Evolutionary conservation across 75 land plant species (phyloP), one percentile per base, ranked within the genome.

Genomic region (Sequoiadendron giganteum): DNA sequence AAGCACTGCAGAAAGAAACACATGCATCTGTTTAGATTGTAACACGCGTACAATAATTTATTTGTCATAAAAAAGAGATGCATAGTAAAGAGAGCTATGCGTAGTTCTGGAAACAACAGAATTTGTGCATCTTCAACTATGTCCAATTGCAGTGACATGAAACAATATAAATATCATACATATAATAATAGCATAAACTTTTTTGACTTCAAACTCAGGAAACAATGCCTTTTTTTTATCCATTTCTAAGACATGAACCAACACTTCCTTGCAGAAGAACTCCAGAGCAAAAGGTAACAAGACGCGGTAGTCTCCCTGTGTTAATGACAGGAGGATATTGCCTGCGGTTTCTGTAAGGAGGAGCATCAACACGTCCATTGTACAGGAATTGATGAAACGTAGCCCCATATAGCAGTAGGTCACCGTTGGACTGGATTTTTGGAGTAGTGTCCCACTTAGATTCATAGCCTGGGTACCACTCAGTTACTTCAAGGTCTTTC

Each of bases 371-470:
- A 89, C 86, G 55, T 52, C 55, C 55, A 52, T 13, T 52, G 55
- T 13, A 52, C 55, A 13, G 14, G 16, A 52, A 52, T 47, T 93
- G 92, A 28, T 93, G 93, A 65, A 93, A 88, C 9, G 93, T 93
- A 4, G 89, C 83, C 0, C 90, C 90, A 48, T 89, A 85, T 56
- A 89, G 81, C 43, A 90, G 75, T n/a, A 89, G 89, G 48, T 93
- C 93, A 8, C 76, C 65, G 38, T 48, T 56, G 56, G 92, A 91
- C 28, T 86, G 45, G 6, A 93, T 93, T 9, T 52, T 86, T 6
- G 90, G 85, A 4, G 89, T 87, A 16, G 54, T 65, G 39, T 93
- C 93, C 40, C 86, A 88, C n/a, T 49, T 85, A 55, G 42, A 48
- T 55, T 86, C 21, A 92, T 89, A 16, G 92, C 91, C 55, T 52